These are phyloP conservation scores for Ascobolus immersus DNA, from an alignment of 495 filamentous ascomycete species.

Conservation along the genomic window DNA sequence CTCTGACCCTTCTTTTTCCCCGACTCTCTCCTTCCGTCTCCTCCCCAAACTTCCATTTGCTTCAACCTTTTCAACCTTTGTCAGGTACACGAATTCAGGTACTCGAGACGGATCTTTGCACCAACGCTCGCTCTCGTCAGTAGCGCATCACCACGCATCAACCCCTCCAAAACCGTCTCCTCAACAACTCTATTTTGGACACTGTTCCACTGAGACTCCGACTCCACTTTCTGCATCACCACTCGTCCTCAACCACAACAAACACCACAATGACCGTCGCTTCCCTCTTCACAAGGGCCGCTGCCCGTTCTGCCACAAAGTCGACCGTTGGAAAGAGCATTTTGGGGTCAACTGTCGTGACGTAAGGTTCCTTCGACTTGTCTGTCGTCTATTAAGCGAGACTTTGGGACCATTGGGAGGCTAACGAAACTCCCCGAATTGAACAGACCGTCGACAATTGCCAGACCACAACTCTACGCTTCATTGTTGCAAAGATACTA, in stretches of 20 bases:
- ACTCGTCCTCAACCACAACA: no score
- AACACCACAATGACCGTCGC: no score
- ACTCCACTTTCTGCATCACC: no score
- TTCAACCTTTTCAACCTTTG: not conserved
- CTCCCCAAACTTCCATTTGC: not conserved
- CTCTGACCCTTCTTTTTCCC: slow-evolving; percentile 1
- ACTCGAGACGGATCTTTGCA: slow-evolving; percentile 11
- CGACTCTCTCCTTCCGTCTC: not conserved
- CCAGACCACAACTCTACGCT: slow-evolving; percentile 10
- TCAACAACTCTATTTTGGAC: not conserved
- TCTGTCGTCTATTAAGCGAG: not conserved
- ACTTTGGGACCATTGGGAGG: slow-evolving; percentile 7
- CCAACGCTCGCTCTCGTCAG: slow-evolving; percentile 11
- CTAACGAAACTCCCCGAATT: no score
- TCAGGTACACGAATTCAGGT: slow-evolving; percentile 13
- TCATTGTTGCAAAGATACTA: slow-evolving; percentile 36
- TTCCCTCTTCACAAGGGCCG: not conserved
- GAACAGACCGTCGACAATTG: no score
- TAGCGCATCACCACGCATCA: slow-evolving; percentile 6
- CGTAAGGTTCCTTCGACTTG: slow-evolving; percentile 3
- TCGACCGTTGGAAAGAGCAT: slow-evolving; percentile 2
- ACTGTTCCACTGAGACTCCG: not conserved
- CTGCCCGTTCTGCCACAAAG: not conserved
- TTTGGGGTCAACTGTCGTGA: slow-evolving; percentile 8
- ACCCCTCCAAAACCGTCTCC: not conserved